A percentile compares a stretch with the other conserved stretches of the same genome.
Evolutionary conservation across 163 green algal genomes (phyloP).

Genomic region (Volvox carteri): DNA sequence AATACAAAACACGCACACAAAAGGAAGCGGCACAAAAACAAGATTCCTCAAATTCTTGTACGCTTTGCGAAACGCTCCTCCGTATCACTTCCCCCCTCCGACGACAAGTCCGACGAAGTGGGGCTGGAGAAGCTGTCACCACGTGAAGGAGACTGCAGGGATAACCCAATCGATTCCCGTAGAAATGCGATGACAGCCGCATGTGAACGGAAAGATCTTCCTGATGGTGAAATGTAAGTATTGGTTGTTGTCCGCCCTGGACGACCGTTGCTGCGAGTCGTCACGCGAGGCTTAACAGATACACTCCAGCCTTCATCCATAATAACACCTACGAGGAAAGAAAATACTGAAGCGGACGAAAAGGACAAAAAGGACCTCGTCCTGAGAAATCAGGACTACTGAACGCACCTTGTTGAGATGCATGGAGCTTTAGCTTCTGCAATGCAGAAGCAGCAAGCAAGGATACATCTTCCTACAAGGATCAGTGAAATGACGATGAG

Average conservation of each 20-base stretch:
- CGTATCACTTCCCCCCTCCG: neutral
- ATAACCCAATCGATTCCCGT: neutral
- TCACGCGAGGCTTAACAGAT: slow-evolving; percentile 11
- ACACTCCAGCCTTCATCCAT: slow-evolving; percentile 33
- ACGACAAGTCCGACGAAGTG: neutral
- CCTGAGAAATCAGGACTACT: neutral
- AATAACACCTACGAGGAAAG: neutral
- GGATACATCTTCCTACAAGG: slow-evolving; percentile 23
- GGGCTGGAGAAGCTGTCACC: neutral
- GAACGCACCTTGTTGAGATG: slow-evolving; percentile 24
- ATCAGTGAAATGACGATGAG: neutral
- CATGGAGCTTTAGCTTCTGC: neutral
- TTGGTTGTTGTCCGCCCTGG: slow-evolving; percentile 41
- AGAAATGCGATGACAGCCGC: slow-evolving; percentile 9
- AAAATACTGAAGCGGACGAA: too few relatives aligned
- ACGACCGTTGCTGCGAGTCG: slow-evolving; percentile 25
- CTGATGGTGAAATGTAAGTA: slow-evolving; percentile 33
- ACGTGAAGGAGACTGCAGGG: neutral
- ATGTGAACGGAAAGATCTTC: slow-evolving; percentile 23
- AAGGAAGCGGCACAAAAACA: neutral
- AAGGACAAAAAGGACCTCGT: neutral
- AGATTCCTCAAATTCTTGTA: neutral
- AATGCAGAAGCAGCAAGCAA: neutral
- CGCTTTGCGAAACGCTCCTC: slow-evolving; percentile 26
- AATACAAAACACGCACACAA: neutral